Percentiles rank a stretch among this genome's conserved stretches.
Conservation (phyloP, 2,329 filamentous ascomycete species). For the Colletotrichum sp. region DNA sequence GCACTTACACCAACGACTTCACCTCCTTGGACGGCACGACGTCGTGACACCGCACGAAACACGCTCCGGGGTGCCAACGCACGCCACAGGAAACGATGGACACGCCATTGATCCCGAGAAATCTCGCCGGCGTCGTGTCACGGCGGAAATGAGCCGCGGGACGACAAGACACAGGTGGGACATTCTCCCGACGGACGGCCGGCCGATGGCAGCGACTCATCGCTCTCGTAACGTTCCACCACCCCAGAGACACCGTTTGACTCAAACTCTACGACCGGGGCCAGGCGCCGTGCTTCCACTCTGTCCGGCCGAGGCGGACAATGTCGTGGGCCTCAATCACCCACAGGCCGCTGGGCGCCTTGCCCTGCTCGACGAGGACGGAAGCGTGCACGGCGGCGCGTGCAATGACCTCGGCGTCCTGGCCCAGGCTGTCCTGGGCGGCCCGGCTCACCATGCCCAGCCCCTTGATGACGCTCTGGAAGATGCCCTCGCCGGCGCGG, state of each 20-base stretch:
- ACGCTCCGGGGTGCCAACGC: neutral
- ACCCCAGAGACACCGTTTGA: neutral
- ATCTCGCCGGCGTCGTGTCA: neutral
- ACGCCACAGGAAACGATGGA: neutral
- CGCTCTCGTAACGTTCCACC: neutral
- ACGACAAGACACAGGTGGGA: neutral
- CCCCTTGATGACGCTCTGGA: constrained; percentile 60
- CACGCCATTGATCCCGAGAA: neutral
- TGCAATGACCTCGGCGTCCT: constrained; percentile 77
- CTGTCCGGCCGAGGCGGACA: constrained; percentile 67
- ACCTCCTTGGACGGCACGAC: neutral
- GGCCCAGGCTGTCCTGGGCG: constrained; percentile 70
- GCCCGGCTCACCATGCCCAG: constrained; percentile 59
- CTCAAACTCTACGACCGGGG: constrained; percentile 7
- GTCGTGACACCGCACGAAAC: neutral
- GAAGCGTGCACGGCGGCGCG: constrained; percentile 68
- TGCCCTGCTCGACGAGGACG: constrained; percentile 61
- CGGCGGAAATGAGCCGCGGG: neutral
- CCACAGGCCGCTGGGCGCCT: constrained; percentile 67
- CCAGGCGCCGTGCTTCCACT: constrained; percentile 47
- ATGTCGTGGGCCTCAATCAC: constrained; percentile 66
- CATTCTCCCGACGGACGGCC: neutral
- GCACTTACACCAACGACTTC: neutral
- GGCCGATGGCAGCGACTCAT: neutral
- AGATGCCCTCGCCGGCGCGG: constrained; percentile 61